These are phyloP conservation scores for Trichoderma gamsii DNA, from an alignment of 495 filamentous ascomycete species.

Conservation along the genomic window DNA sequence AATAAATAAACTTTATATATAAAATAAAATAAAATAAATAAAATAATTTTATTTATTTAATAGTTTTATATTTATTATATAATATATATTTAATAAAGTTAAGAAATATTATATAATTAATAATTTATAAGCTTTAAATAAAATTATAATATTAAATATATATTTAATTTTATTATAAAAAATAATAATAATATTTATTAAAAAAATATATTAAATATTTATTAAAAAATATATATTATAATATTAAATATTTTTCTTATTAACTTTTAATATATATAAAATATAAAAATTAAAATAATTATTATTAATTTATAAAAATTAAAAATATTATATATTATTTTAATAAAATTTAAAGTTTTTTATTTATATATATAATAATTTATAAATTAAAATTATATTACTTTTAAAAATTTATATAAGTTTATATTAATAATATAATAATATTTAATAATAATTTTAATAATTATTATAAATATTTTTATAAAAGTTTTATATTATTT, in stretches of 20 bases:
- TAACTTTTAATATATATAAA: not conserved
- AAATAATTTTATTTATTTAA: not conserved
- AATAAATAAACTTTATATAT: not conserved
- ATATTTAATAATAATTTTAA: not conserved
- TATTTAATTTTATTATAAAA: not conserved
- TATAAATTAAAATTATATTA: not conserved
- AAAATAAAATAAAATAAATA: not conserved
- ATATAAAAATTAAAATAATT: not conserved
- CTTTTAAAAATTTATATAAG: not conserved
- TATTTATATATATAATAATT: not conserved
- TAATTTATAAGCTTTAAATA: not conserved
- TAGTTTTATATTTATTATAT: not conserved
- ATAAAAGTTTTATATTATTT: not conserved
- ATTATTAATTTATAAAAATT: not conserved
- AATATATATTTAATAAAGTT: not conserved
- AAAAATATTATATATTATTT: not conserved
- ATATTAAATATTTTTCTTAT: not conserved
- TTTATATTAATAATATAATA: constrained; percentile 9
- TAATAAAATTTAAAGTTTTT: not conserved
- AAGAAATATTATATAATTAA: not conserved
- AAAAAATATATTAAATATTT: too few species aligned
- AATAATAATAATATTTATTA: not conserved
- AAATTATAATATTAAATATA: not conserved
- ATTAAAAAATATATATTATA: not conserved
- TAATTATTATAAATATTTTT: not conserved